These are phyloP conservation scores for Kluyveromyces siamensis DNA, from an alignment of 805 yeast species.

Conservation along the genomic window DNA sequence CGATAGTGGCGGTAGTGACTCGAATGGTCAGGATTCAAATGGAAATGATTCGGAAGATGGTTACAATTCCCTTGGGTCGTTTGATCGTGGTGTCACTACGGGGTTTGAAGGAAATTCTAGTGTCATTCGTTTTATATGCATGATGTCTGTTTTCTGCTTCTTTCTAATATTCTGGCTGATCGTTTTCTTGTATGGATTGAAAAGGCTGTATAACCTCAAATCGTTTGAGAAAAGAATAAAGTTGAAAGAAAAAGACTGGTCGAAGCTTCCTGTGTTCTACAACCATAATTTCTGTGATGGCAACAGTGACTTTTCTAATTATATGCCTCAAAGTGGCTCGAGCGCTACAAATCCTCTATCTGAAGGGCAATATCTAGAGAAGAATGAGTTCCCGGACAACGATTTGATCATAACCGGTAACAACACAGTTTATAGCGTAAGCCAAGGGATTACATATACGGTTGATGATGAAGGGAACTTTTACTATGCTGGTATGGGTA, in stretches of 20 bases:
- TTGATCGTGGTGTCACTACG: slow-evolving; percentile 1
- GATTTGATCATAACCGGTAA: slow-evolving; percentile 13
- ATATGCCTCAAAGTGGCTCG: background rate
- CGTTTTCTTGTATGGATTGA: background rate
- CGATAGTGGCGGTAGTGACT: slow-evolving; percentile 8
- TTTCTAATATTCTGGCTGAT: background rate
- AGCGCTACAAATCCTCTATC: background rate
- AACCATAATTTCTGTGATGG: background rate
- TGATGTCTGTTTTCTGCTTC: background rate
- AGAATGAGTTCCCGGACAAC: slow-evolving; percentile 3
- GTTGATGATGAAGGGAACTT: slow-evolving; percentile 19
- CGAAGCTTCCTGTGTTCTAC: background rate
- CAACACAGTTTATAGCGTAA: slow-evolving; percentile 13
- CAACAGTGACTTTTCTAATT: background rate
- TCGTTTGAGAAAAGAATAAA: background rate
- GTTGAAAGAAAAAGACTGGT: background rate
- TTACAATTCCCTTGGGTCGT: slow-evolving; percentile 3
- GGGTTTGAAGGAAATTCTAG: background rate
- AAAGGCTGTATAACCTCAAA: background rate
- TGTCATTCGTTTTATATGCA: background rate
- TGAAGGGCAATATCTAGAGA: slow-evolving; percentile 1
- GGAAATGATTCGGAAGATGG: slow-evolving; percentile 2
- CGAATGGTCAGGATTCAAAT: slow-evolving; percentile 6
- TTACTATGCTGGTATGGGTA: slow-evolving; percentile 13
- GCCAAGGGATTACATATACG: slow-evolving; percentile 16